Evolutionary conservation across 148 eudicot species (phyloP), one percentile per base, ranked within the genome.

Genomic region (Vaccinium darrowii): DNA sequence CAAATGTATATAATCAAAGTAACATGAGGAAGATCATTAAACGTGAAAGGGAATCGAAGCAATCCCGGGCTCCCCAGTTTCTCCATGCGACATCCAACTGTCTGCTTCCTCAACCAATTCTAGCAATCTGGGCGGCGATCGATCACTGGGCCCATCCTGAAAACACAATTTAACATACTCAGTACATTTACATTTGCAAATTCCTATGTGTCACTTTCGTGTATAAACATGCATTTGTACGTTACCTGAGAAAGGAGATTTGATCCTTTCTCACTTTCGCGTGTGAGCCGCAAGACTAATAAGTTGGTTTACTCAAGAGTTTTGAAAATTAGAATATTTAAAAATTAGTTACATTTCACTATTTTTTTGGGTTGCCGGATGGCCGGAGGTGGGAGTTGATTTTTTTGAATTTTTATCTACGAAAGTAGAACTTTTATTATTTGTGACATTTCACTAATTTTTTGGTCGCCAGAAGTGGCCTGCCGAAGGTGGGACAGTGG

Each of bases 231-330:
- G 25, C 1, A 19, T 62, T 36, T 36, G 0, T 36, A 21, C 2
- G n/a, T 3, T 21, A 93, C 95, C 93, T 88, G 91, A 79, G 86
- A 90, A 80, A 90, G 50, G 51, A 93, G 83, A 84, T 88, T 75
- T 57, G 89, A 89, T 67, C 82, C 88, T 2, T 33, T 36, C 4
- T 36, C 39, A 36, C 36, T 33, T 33, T 33, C 36, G 36, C 36
- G 36, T 33, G 1, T 33, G 1, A 33, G 2, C 36, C 36, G 36
- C 36, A 33, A 33, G 36, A 33, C 36, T 33, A 33, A 33, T 33
- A 33, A 33, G 36, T 33, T 33, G 36, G 2, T 33, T 33, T 33
- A 33, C 36, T 33, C 36, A 33, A 33, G 2, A 33, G 36, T 33
- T 1, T 33, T 33, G 36, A 33, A 33, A 33, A 33, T 33, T 33